Evolutionary conservation across 208 protist species (phyloP).

Genomic region (Angomonas ambiguus): DNA sequence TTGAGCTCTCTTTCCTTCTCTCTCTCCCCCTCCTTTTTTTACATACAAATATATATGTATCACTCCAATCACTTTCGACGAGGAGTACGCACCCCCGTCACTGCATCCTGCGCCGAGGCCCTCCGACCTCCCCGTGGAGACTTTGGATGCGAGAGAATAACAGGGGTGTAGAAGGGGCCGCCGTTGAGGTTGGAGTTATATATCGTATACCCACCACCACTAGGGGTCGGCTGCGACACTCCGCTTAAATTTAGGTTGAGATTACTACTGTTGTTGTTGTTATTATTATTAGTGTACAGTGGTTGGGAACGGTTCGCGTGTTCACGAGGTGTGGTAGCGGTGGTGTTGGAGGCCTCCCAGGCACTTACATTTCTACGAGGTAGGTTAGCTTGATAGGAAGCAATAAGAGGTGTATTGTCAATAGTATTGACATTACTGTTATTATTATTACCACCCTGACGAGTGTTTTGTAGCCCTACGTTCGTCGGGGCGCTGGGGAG

Average conservation of each 20-base stretch:
- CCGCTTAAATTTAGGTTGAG: not conserved
- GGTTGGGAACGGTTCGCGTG: too few species aligned
- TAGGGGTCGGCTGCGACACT: too few species aligned
- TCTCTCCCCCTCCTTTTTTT: too few species aligned
- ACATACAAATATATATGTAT: conserved; percentile 8
- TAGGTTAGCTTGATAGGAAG: not conserved
- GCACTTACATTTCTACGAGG: not conserved
- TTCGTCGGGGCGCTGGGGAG: too few species aligned
- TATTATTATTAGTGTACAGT: not conserved
- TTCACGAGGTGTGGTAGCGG: too few species aligned
- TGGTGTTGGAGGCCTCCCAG: not conserved
- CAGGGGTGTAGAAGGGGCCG: too few species aligned
- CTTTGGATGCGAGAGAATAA: too few species aligned
- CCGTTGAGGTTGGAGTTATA: not conserved
- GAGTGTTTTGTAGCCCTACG: not conserved
- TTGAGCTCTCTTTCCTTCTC: too few species aligned
- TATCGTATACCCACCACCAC: not conserved
- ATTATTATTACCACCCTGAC: not conserved
- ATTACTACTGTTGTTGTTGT: conserved; percentile 8
- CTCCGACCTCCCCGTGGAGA: too few species aligned
- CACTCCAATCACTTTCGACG: not conserved
- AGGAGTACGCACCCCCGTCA: not conserved
- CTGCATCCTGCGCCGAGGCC: too few species aligned
- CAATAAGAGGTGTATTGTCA: conserved; percentile 4
- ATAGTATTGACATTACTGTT: conserved; percentile 3